These are phyloP conservation scores for Lentinus brumalis DNA, from an alignment of 768 basidiomycete species.

Conservation along the genomic window DNA sequence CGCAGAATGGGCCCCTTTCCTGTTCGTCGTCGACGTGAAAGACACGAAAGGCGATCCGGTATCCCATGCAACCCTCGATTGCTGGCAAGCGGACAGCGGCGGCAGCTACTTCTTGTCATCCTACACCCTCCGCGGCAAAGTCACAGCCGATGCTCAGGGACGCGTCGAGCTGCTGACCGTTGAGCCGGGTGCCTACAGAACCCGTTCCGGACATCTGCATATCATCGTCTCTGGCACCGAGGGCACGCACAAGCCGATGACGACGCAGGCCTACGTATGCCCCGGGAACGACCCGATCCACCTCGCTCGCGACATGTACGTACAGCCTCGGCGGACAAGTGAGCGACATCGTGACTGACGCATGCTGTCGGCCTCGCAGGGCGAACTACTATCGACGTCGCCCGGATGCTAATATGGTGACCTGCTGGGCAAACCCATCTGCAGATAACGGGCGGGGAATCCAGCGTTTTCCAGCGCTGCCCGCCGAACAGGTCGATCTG, in stretches of 20 bases:
- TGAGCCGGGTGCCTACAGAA: constrained; percentile 24
- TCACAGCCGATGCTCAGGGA: constrained; percentile 23
- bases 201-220: constrained; percentile 26
- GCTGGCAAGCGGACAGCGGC: constrained; percentile 28
- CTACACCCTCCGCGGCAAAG: constrained; percentile 27
- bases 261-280: constrained; percentile 29
- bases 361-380: not conserved
- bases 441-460: constrained; percentile 11
- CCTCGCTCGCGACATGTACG: constrained; percentile 25
- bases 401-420: constrained; percentile 19
- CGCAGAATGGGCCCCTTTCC: constrained; percentile 23
- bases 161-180: constrained; percentile 27
- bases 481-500: constrained; percentile 19
- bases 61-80: constrained; percentile 23
- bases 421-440: constrained; percentile 19
- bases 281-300: constrained; percentile 22
- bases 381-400: constrained; percentile 18
- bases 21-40: constrained; percentile 21
- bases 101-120: constrained; percentile 24
- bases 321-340: not conserved
- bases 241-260: constrained; percentile 18
- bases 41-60: constrained; percentile 26
- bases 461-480: constrained; percentile 19
- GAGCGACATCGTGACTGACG: not conserved
- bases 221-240: constrained; percentile 16